Evolutionary conservation across 75 land plant genomes (phyloP).

Genomic region (Picea sitchensis): DNA sequence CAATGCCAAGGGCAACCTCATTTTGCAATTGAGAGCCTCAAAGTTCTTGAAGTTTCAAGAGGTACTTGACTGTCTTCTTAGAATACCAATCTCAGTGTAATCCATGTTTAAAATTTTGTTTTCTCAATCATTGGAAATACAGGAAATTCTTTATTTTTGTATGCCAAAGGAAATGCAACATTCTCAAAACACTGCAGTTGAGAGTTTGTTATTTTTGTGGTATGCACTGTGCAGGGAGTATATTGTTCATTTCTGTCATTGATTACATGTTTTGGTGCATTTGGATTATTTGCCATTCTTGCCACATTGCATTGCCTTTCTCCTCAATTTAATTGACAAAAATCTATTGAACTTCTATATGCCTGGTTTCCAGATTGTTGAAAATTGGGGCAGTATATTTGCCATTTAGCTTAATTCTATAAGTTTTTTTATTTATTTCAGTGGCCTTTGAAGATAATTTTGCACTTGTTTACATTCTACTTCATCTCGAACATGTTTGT

Average conservation of each 20-base stretch:
- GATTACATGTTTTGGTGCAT: neutral
- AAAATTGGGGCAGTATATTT: neutral
- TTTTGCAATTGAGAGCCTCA: conserved; percentile 95
- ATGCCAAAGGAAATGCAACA: neutral
- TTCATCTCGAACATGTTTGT: neutral
- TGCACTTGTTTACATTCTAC: neutral
- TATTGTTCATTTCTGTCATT: neutral
- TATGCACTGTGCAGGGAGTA: neutral
- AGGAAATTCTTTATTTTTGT: neutral
- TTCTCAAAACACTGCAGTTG: neutral
- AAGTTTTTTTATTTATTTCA: too few species aligned
- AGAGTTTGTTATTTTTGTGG: neutral
- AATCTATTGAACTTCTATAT: neutral
- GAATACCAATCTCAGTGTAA: neutral
- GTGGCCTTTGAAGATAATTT: neutral
- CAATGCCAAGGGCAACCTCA: conserved; percentile 74
- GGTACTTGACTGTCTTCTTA: conserved; percentile 31
- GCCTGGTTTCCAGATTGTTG: neutral
- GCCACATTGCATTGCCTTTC: too few species aligned
- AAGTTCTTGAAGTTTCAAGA: conserved; percentile 97
- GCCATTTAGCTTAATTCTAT: too few species aligned
- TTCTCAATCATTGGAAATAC: neutral
- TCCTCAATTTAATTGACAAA: too few species aligned
- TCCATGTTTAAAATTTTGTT: neutral
- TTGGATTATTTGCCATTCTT: neutral